These are phyloP conservation scores for Penicillium sp. DNA, from an alignment of 2,329 filamentous ascomycete species.

Conservation along the genomic window DNA sequence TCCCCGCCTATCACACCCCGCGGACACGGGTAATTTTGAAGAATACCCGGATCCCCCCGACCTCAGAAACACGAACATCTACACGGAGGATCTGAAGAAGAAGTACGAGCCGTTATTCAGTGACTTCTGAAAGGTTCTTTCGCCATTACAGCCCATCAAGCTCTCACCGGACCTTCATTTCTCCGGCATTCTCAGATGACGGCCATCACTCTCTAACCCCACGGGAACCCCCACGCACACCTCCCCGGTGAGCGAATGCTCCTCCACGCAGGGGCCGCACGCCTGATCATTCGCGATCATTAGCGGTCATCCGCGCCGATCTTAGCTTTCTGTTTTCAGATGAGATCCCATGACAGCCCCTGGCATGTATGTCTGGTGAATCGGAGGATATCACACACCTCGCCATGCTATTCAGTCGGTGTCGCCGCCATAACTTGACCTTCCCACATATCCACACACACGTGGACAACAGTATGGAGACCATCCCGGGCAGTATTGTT, in stretches of 20 bases:
- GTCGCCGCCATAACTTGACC: not conserved
- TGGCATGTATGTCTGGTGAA: constrained; percentile 1
- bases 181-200: not conserved
- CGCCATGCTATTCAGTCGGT: not conserved
- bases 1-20: constrained; percentile 51
- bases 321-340: not conserved
- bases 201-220: not conserved
- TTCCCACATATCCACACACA: not conserved
- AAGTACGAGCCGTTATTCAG: constrained; percentile 54
- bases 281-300: not conserved
- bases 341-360: constrained; percentile 1
- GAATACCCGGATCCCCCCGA: constrained; percentile 54
- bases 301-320: not conserved
- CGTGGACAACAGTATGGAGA: not conserved
- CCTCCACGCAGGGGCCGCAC: not conserved
- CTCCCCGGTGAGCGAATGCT: constrained; percentile 2
- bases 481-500: not conserved
- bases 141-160: not conserved
- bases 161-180: not conserved
- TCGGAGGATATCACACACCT: not conserved
- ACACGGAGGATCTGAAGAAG: constrained; percentile 52
- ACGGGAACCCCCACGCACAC: constrained; percentile 4
- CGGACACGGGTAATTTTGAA: constrained; percentile 57
- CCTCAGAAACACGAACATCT: constrained; percentile 42
- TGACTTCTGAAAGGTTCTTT: constrained; percentile 45